These are phyloP conservation scores for Malassezia yamatoensis DNA, from an alignment of 1,284 basidiomycete genomes.

Conservation along the genomic window DNA sequence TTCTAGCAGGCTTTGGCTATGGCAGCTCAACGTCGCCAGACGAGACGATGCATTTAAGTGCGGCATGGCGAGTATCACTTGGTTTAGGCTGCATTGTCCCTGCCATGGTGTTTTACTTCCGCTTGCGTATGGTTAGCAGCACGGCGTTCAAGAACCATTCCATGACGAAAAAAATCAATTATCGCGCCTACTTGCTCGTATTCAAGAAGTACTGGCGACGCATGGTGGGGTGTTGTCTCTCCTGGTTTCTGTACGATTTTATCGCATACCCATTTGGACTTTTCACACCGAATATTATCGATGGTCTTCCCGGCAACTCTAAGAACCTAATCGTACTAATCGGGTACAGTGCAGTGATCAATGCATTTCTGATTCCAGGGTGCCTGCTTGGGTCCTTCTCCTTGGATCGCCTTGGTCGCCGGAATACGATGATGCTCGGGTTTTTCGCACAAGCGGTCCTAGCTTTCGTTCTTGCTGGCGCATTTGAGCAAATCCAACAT, in stretches of 20 bases:
- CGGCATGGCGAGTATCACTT: conserved; percentile 24
- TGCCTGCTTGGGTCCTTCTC: conserved; percentile 24
- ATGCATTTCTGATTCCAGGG: conserved; percentile 24
- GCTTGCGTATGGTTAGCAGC: conserved; percentile 33
- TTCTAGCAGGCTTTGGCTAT: conserved; percentile 23
- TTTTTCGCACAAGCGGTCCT: not conserved
- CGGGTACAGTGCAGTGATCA: conserved; percentile 36
- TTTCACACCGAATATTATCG: not conserved
- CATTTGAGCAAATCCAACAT: not conserved
- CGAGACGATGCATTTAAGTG: not conserved
- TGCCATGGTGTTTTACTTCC: conserved; percentile 34
- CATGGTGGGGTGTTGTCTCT: not conserved
- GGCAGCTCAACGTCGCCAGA: conserved; percentile 12
- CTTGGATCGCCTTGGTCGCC: conserved; percentile 5
- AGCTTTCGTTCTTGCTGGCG: not conserved
- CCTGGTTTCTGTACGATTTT: not conserved
- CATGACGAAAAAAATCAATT: not conserved
- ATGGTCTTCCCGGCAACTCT: not conserved
- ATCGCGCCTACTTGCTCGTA: not conserved
- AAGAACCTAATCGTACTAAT: conserved; percentile 20
- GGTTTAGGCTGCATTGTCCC: conserved; percentile 30
- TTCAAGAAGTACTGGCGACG: not conserved
- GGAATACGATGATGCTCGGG: conserved; percentile 7
- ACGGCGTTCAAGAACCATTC: conserved; percentile 24
- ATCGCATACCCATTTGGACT: not conserved